Conservation (phyloP, 2,329 filamentous ascomycete species). For the Penicillium hesseltinei region DNA sequence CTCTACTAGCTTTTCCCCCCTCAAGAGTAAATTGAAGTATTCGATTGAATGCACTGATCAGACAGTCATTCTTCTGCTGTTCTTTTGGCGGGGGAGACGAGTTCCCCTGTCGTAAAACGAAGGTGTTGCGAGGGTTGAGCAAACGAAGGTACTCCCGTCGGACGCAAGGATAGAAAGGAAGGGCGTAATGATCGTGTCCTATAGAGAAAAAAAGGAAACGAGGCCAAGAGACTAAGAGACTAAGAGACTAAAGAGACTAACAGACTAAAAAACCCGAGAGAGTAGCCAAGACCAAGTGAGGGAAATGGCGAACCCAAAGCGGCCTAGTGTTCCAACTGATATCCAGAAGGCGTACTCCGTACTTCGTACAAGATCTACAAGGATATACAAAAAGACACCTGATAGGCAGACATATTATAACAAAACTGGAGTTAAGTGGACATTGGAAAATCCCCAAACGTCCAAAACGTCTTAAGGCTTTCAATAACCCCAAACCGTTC, state of each 20-base stretch:
- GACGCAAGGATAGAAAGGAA: constrained; percentile 9
- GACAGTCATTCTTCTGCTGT: neutral
- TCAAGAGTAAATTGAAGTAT: neutral
- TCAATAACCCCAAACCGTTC: neutral
- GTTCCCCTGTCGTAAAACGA: constrained; percentile 7
- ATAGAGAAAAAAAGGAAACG: neutral
- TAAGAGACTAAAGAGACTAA: neutral
- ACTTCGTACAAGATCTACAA: neutral
- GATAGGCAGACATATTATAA: neutral
- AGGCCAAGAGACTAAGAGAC: neutral
- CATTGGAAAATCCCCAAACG: neutral
- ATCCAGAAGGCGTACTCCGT: neutral
- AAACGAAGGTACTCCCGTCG: constrained; percentile 5
- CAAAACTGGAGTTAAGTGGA: neutral
- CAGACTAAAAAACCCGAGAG: neutral
- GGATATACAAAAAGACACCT: neutral
- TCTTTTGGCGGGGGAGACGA: neutral
- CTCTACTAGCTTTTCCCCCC: neutral
- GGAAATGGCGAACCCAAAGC: constrained; percentile 6
- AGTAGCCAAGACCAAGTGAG: constrained; percentile 5
- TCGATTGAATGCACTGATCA: neutral
- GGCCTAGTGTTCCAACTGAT: constrained; percentile 7
- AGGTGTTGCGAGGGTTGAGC: constrained; percentile 3
- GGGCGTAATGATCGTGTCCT: constrained; percentile 2
- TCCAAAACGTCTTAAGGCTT: neutral